A percentile compares a stretch with the other conserved stretches of the same genome.
Evolutionary conservation across 2,329 filamentous ascomycete genomes (phyloP).

Genomic region (Colletotrichum noveboracense): DNA sequence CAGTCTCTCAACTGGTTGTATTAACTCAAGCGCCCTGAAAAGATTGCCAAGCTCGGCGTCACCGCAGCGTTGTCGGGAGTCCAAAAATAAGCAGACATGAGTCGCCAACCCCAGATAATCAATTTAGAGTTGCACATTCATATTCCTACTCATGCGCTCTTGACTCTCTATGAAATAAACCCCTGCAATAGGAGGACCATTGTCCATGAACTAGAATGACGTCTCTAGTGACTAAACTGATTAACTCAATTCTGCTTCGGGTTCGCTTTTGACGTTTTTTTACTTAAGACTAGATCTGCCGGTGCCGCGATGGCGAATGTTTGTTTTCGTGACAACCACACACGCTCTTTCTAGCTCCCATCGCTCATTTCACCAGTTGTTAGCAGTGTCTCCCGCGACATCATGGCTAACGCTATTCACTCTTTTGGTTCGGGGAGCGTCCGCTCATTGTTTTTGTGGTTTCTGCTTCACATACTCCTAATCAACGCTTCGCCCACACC

Average conservation of each 20-base stretch:
- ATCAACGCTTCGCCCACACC: not conserved
- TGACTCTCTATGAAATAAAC: not conserved
- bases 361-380: not conserved
- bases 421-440: not conserved
- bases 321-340: not conserved
- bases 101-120: not conserved
- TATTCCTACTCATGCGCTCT: not conserved
- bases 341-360: not conserved
- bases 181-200: not conserved
- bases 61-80: not conserved
- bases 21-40: not conserved
- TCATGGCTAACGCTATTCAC: not conserved
- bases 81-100: not conserved
- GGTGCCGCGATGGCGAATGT: not conserved
- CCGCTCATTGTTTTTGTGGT: not conserved
- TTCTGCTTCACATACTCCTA: not conserved
- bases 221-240: not conserved
- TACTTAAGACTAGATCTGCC: not conserved
- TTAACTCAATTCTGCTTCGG: not conserved
- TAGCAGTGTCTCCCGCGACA: not conserved
- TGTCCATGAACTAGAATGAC: not conserved
- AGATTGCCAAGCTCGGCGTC: not conserved
- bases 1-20: rapidly evolving
- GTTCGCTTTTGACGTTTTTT: not conserved
- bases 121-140: not conserved